phyloP scores from a whole-genome alignment of 495 filamentous ascomycete species.

The Aspergillus taichungensis region DNA sequence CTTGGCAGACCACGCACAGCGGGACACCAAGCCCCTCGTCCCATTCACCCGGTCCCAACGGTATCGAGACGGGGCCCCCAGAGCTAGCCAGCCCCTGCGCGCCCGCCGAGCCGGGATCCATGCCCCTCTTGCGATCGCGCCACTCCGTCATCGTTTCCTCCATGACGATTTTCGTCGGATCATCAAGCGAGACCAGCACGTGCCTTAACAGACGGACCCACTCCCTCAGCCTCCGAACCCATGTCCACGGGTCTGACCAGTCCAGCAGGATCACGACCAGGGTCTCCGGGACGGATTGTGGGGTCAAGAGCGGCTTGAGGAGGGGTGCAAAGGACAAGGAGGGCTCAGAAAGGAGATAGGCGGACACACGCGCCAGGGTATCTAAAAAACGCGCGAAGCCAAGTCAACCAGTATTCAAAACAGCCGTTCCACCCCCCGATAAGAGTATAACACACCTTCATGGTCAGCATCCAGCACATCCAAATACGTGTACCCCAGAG shows the following conservation, averaged over 20 bases:
- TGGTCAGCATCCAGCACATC: conserved; percentile 93
- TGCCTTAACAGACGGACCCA: conserved; percentile 78
- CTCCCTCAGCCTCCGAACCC: conserved; percentile 77
- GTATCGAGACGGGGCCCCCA: conserved; percentile 51
- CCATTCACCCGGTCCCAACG: conserved; percentile 86
- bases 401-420: neutral
- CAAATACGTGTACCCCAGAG: conserved; percentile 89
- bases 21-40: conserved; percentile 85
- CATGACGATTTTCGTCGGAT: conserved; percentile 69
- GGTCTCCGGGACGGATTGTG: conserved; percentile 77
- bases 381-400: conserved; percentile 41
- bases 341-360: conserved; percentile 80
- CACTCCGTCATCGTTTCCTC: conserved; percentile 69
- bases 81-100: conserved; percentile 44
- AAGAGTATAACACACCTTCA: conserved; percentile 54
- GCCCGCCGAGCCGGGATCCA: conserved; percentile 27
- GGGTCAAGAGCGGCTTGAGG: conserved; percentile 75
- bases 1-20: conserved; percentile 87
- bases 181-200: conserved; percentile 63
- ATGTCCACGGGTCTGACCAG: conserved; percentile 89
- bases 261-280: conserved; percentile 82
- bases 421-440: neutral
- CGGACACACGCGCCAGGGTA: conserved; percentile 81
- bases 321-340: conserved; percentile 76
- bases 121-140: conserved; percentile 41